Conservation (phyloP, 805 yeast genomes). For the Pichia californica region DNA sequence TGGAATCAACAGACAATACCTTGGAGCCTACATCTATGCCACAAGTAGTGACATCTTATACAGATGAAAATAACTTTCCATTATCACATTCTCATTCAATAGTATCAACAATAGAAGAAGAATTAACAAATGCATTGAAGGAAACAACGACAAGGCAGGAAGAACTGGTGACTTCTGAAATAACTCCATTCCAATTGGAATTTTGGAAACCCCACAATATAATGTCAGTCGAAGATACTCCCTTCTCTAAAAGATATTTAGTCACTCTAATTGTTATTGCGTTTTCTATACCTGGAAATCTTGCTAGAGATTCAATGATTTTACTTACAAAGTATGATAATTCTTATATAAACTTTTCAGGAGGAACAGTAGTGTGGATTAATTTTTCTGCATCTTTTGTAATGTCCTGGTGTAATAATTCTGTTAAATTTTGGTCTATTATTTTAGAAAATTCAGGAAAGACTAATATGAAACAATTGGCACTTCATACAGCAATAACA, state of each 20-base stretch:
- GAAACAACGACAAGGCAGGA: conserved; percentile 12
- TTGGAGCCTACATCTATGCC: too few relatives aligned
- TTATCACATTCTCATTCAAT: background rate
- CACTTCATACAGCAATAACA: conserved; percentile 54
- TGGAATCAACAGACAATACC: too few relatives aligned
- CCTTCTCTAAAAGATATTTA: conserved; percentile 12
- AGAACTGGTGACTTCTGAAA: conserved; percentile 4
- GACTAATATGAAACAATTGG: conserved; percentile 34
- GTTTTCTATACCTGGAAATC: conserved; percentile 14
- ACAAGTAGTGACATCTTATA: too few relatives aligned
- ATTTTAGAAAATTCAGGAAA: conserved; percentile 9
- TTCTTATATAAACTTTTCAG: conserved; percentile 14
- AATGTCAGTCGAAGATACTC: conserved; percentile 16
- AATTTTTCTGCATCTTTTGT: conserved; percentile 67
- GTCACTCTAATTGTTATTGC: conserved; percentile 10
- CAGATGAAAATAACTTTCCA: too few relatives aligned
- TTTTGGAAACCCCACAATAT: conserved; percentile 16
- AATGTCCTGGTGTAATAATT: conserved; percentile 43
- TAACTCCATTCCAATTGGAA: conserved; percentile 11
- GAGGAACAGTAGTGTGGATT: conserved; percentile 56
- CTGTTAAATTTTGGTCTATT: conserved; percentile 13
- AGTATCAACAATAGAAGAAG: background rate
- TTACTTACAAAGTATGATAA: conserved; percentile 13
- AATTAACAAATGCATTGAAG: background rate
- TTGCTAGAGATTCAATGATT: conserved; percentile 13